These are phyloP conservation scores for Mycena rosella DNA, from an alignment of 768 basidiomycete genomes.

Conservation along the genomic window DNA sequence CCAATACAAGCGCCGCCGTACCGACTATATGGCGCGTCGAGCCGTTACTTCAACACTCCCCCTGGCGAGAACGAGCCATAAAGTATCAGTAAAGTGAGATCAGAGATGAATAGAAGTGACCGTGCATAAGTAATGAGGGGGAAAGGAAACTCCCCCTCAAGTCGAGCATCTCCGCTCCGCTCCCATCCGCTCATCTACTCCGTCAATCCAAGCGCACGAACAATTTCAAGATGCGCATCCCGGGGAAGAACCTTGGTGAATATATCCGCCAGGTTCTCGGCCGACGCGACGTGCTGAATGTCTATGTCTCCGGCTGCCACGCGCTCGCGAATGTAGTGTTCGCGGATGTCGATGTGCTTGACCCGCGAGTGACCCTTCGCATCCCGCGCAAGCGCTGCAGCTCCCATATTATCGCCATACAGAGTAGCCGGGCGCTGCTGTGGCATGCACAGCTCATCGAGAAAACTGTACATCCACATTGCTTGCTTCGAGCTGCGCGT, in stretches of 20 bases:
- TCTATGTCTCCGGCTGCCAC: slow-evolving; percentile 7
- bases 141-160: neutral
- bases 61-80: neutral
- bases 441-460: slow-evolving; percentile 38
- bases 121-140: neutral
- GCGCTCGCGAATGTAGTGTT: slow-evolving; percentile 19
- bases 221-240: neutral
- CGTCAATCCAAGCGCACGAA: neutral
- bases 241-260: slow-evolving; percentile 44
- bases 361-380: slow-evolving; percentile 16
- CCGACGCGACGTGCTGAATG: slow-evolving; percentile 30
- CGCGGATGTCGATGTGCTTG: slow-evolving; percentile 23
- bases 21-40: neutral
- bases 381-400: slow-evolving; percentile 27
- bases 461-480: neutral
- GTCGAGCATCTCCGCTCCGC: neutral
- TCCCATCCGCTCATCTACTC: neutral
- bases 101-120: neutral
- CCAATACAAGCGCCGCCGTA: neutral
- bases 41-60: neutral
- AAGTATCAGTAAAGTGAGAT: neutral
- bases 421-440: slow-evolving; percentile 35
- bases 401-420: slow-evolving; percentile 44
- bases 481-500: neutral
- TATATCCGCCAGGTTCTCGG: slow-evolving; percentile 42